These are phyloP conservation scores for Chalaropsis thielavioides DNA, from an alignment of 2,329 filamentous ascomycete genomes.

Conservation along the genomic window DNA sequence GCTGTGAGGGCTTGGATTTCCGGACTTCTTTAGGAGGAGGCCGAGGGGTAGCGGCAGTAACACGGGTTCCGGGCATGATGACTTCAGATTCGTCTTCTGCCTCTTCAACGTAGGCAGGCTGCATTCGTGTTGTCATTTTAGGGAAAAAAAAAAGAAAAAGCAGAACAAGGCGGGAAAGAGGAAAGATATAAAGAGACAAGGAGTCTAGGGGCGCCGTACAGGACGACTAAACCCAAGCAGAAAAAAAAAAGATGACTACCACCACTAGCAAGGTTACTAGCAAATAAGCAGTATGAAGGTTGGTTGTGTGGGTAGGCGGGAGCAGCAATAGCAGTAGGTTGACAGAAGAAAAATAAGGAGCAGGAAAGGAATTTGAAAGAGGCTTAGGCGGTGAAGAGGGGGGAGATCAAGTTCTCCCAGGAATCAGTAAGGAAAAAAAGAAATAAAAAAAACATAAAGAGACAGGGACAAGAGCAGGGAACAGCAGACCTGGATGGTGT, in stretches of 20 bases:
- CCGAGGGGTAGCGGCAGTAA: conserved; percentile 17
- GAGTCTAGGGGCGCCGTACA: neutral
- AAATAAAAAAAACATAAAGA: conserved; percentile 1
- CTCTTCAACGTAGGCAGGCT: conserved; percentile 18
- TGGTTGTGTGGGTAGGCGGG: conserved; percentile 4
- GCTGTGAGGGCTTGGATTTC: conserved; percentile 7
- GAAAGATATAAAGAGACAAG: neutral
- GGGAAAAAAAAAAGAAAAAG: neutral
- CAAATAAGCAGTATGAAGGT: neutral
- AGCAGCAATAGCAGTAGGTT: neutral
- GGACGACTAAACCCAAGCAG: neutral
- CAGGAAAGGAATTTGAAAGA: conserved; percentile 2
- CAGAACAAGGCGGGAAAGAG: neutral
- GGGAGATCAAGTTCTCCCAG: neutral
- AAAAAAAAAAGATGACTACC: conserved; percentile 12
- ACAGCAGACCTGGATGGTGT: neutral
- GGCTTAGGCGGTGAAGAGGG: conserved; percentile 13
- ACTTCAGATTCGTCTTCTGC: conserved; percentile 17
- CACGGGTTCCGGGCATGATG: conserved; percentile 14
- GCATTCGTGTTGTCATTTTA: conserved; percentile 14
- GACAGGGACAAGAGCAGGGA: neutral
- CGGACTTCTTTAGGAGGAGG: conserved; percentile 10
- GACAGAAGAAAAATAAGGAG: neutral
- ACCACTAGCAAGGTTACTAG: neutral
- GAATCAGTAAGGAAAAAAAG: neutral